phyloP scores from a whole-genome alignment of 2,329 filamentous ascomycete genomes.

The Aureobasidium sp. region DNA sequence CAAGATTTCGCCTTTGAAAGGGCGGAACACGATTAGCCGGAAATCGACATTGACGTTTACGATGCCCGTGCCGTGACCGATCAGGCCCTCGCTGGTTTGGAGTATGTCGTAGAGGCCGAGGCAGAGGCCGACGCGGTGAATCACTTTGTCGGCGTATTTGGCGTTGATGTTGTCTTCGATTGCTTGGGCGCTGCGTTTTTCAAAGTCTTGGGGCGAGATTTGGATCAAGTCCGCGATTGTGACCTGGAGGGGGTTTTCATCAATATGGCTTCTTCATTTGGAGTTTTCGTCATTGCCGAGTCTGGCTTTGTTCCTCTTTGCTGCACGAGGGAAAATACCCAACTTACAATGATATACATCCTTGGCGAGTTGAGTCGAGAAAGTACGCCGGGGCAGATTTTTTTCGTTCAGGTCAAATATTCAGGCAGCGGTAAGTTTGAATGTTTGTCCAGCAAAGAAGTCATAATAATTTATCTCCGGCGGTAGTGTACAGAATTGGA shows the following conservation, averaged over 20 bases:
- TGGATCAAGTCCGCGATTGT: constrained; percentile 92
- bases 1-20: constrained; percentile 91
- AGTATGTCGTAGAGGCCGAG: constrained; percentile 89
- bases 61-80: constrained; percentile 83
- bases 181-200: constrained; percentile 71
- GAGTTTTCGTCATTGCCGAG: background rate
- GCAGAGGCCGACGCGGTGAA: constrained; percentile 90
- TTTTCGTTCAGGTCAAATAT: constrained; percentile 13
- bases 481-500: background rate
- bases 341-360: constrained; percentile 25
- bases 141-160: constrained; percentile 93
- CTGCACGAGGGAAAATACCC: background rate
- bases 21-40: constrained; percentile 84
- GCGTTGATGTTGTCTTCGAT: constrained; percentile 96
- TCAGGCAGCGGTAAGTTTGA: constrained; percentile 4
- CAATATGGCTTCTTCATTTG: background rate
- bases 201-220: constrained; percentile 82
- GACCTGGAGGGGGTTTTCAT: constrained; percentile 52
- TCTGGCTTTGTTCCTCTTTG: background rate
- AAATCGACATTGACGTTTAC: constrained; percentile 98
- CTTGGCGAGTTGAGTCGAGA: background rate
- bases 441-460: constrained; percentile 9
- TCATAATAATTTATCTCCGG: background rate
- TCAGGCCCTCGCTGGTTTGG: constrained; percentile 83
- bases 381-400: constrained; percentile 3